Evolutionary conservation across 495 filamentous ascomycete species (phyloP).

Genomic region (Staphylotrichum tortipilum): DNA sequence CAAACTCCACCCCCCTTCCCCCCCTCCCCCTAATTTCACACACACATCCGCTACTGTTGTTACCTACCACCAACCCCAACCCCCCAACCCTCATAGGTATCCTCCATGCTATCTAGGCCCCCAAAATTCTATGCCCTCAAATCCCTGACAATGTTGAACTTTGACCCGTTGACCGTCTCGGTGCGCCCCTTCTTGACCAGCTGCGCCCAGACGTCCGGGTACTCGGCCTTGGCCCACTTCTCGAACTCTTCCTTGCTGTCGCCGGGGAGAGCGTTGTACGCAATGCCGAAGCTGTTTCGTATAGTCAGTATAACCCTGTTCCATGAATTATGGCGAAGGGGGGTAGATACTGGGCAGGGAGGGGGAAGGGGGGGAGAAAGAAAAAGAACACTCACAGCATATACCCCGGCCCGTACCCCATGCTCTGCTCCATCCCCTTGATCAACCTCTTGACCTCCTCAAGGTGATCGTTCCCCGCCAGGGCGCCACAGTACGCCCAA

Average conservation of each 20-base stretch:
- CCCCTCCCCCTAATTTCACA: no score
- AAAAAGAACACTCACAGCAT: slow-evolving; percentile 55
- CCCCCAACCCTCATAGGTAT: no score
- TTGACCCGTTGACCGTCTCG: slow-evolving; percentile 29
- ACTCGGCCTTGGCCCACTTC: slow-evolving; percentile 57
- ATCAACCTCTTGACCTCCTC: slow-evolving; percentile 57
- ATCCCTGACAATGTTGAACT: slow-evolving; percentile 36
- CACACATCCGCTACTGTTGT: no score
- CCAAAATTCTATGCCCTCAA: slow-evolving; percentile 32
- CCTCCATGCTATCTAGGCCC: neutral
- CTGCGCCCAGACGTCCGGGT: slow-evolving; percentile 59
- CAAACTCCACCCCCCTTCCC: no score
- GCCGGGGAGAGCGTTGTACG: slow-evolving; percentile 62
- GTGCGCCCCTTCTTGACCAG: slow-evolving; percentile 43
- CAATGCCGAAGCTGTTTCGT: slow-evolving; percentile 60
- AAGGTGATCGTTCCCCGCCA: slow-evolving; percentile 60
- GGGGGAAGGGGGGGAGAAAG: neutral
- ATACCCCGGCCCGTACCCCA: slow-evolving; percentile 54
- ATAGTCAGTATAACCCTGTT: no score
- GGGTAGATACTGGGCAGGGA: neutral
- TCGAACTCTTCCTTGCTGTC: slow-evolving; percentile 59
- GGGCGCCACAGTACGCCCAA: slow-evolving; percentile 60
- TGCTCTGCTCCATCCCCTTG: slow-evolving; percentile 52
- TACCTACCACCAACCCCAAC: no score
- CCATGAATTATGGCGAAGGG: no score